Evolutionary conservation across 164 flowering plant genomes (phyloP), one percentile per base, ranked within the genome.

Genomic region (Platanus orientalis): DNA sequence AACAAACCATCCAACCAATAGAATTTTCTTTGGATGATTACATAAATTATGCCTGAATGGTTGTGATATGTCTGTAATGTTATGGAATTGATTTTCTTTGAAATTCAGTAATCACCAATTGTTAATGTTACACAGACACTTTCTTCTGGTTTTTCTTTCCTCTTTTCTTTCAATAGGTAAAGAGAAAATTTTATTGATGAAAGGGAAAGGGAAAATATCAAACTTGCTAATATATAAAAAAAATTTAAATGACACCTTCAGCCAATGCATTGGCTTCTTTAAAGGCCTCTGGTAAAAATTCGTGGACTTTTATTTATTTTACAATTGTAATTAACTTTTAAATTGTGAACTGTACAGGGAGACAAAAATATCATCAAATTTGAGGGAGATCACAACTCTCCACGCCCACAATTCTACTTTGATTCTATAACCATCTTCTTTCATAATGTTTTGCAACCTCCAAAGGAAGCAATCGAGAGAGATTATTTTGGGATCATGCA

Each of bases 341-440:
- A 54, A 2, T 28, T 39, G 14, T 64, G 32, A 48, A 32, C 20
- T 45, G 19, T 12, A 45, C 89, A 94, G 99, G 99, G 99, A 55
- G 99, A 94, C 79, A 94, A 94, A 78, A 94, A 94, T 66, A 84
- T 94, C 52, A 91, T 94, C 74, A 91, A 89, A 75, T 94, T 94
- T 78, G 97, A 91, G 49, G 99, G 99, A 60, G 97, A 90, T 67
- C 96, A 90, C 83, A 90, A 90, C 62, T 92, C 98, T 61, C 93
- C 93, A 24, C 95, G 98, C 25, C 98, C 98, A 7, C 93, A 90
- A 25, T 92, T 92, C 58, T 92, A 92, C 77, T 90, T 85, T 59
- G 96, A 92, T 75, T 92, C 98, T 14, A 83, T 92, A 68, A 88
- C 84, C 61, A 92, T 92, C 9, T 92, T 92, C 68, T 92, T 92